phyloP scores from a whole-genome alignment of 2,329 filamentous ascomycete species.

The Aureobasidium sp. region DNA sequence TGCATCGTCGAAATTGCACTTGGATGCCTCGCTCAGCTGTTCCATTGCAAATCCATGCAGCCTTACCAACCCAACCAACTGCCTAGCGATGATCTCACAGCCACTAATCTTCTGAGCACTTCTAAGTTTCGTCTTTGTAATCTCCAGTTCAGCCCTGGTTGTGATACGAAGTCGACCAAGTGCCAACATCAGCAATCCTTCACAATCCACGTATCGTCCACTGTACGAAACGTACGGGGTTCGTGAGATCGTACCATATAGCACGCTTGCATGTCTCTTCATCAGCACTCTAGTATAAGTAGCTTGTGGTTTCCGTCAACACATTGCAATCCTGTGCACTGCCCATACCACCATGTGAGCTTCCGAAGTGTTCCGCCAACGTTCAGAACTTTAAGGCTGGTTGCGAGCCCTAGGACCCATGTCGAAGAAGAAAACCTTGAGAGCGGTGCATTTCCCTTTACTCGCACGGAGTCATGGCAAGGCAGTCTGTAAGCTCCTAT shows the following conservation, averaged over 20 bases:
- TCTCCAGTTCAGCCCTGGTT: not conserved
- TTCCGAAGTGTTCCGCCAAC: not conserved
- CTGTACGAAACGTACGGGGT: not conserved
- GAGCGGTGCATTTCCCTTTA: too few species aligned
- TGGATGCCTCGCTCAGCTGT: too few species aligned
- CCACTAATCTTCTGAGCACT: too few species aligned
- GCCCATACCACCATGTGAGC: not conserved
- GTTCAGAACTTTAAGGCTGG: not conserved
- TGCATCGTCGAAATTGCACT: too few species aligned
- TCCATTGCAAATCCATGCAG: too few species aligned
- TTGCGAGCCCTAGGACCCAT: not conserved
- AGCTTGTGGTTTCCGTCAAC: not conserved
- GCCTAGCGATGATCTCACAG: too few species aligned
- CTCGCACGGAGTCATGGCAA: too few species aligned
- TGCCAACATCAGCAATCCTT: not conserved
- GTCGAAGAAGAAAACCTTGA: too few species aligned
- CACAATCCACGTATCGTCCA: not conserved
- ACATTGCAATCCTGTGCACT: not conserved
- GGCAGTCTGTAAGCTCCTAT: too few species aligned
- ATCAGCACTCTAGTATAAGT: not conserved
- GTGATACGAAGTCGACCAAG: not conserved
- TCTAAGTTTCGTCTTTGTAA: too few species aligned
- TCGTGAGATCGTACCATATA: not conserved
- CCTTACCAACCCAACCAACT: too few species aligned
- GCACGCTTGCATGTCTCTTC: not conserved